phyloP scores from a whole-genome alignment of 176 grass and related monocot species.

The Ampelocalamus luodianensis region DNA sequence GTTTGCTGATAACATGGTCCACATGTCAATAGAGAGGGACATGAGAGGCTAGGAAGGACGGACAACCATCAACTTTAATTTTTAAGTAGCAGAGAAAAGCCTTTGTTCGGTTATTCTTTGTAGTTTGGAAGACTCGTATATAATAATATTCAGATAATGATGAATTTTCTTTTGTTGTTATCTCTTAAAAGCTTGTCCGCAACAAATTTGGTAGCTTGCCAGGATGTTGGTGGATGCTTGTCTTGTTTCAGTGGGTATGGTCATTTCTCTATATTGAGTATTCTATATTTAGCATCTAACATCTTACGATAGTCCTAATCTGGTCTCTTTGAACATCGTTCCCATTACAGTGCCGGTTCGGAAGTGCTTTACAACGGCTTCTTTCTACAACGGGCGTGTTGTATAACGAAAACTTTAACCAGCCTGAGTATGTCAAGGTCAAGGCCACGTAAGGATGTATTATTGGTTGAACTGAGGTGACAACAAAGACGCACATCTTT shows the following conservation, averaged over 20 bases:
- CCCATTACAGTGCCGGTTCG: constrained; percentile 64
- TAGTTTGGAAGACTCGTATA: constrained; percentile 1
- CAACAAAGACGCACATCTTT: background rate
- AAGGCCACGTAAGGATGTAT: background rate
- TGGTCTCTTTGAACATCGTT: background rate
- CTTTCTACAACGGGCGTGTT: constrained; percentile 68
- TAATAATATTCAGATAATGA: background rate
- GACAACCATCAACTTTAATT: too few species aligned
- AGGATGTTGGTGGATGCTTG: constrained; percentile 88
- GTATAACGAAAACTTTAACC: constrained; percentile 73
- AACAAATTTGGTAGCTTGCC: constrained; percentile 62
- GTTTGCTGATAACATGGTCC: too few species aligned
- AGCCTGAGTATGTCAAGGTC: constrained; percentile 34
- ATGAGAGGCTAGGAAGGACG: too few species aligned
- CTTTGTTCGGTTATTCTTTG: background rate
- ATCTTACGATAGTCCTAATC: constrained; percentile 19
- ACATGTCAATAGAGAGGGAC: too few species aligned
- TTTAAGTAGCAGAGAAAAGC: too few species aligned
- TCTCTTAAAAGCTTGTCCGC: constrained; percentile 51
- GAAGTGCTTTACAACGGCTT: constrained; percentile 74
- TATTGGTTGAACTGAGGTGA: background rate
- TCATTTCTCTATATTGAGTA: constrained; percentile 13
- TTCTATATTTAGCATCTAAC: background rate
- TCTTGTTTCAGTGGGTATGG: constrained; percentile 95
- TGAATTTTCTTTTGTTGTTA: constrained; percentile 25